Base-by-base conservation (phyloP, 805 yeast genomes). In the Scheffersomyces stipitis region DNA sequence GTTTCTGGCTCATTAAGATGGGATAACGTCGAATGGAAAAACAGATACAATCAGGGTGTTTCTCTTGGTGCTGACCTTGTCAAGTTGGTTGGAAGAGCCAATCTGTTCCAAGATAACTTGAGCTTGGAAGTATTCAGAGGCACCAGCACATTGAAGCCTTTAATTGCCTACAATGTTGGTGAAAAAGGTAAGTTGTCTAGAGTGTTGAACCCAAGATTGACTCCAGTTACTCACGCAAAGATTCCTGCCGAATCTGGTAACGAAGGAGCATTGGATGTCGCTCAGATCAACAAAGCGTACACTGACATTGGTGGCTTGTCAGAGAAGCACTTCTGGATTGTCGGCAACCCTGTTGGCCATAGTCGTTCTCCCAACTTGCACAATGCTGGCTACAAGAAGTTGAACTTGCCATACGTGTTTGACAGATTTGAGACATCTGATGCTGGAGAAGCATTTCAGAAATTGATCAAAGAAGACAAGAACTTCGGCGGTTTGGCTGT, bases 401-500 rank as follows among this genome's bases (percentile, higher is more conserved):
- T 88, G 40, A 88, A 89, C 4, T 70, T 93, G 50, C 96, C 96
- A 10, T 81, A 89, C 60, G 48, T 53, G 4, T 89, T 90, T 54
- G 74, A 63, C 12, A 69, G 72, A 44, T 79, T 77, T 54, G 96
- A 88, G 56, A 80, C 96, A 1, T 70, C 68, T 15, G 75, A 78
- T 48, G 86, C 82, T 7, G 54, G 56, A 2, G 72, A 69, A 33
- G 90, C 86, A 18, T 69, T 70, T 33, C 64, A 69, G 9, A 61
- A 73, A 30, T 57, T 89, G 37, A 66, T 79, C 40, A 56, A 68
- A 26, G 58, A 59, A 14, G 60, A 76, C 12, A 54, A 65, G 6
- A 52, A 58, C 22, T 84, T 93, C 52, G 98, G 98, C 31, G 99
- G 99, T n/a, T 80, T 86, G 44, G 90, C 96, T 4, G 87, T 93